Evolutionary conservation across 345 rosid species (phyloP), one percentile per base, ranked within the genome.

Genomic region (Lepidium africanum): DNA sequence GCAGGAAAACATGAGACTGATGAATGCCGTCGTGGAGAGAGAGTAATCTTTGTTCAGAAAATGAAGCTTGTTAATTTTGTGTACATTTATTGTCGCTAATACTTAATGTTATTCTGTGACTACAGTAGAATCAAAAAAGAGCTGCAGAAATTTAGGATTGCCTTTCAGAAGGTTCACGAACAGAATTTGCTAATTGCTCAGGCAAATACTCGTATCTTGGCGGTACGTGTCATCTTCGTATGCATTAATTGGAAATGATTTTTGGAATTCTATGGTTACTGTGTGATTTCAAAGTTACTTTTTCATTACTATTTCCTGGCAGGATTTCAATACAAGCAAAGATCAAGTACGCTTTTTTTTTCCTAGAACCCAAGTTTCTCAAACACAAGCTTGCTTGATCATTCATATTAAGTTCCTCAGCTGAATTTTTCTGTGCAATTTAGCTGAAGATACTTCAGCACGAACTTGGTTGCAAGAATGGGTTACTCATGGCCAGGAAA

Each of bases 241-340:
- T 68, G 69, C 42, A 37, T 77, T 27, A 13, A 40, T 71, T 45
- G 65, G 14, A 69, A 9, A 9, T 64, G 23, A 56, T 58, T 48
- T 46, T 48, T 60, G 35, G 37, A 73, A 33, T 14, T 12, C 16
- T 43, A 9, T 32, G 36, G 55, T 19, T 33, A 56, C 23, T 32
- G n/a, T 43, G 32, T 41, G 35, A 17, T 32, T n/a, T 67, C 66
- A 17, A 27, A 33, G 39, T 50, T 48, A 30, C 32, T 54, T 76
- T 76, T 69, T 47, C 55, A 25, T 57, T 61, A 4, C 39, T 55
- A 36, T 72, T 53, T 70, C 65, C 59, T 69, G 83, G 77, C 88
- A 85, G 96, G 96, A 89, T 60, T 76, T 83, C 64, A 89, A 85
- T 81, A 69, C 79, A 65, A 81, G 71, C 70, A 86, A 82, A 82